Conservation (phyloP, 257 asterid genomes). For the Solanum arcanum region DNA sequence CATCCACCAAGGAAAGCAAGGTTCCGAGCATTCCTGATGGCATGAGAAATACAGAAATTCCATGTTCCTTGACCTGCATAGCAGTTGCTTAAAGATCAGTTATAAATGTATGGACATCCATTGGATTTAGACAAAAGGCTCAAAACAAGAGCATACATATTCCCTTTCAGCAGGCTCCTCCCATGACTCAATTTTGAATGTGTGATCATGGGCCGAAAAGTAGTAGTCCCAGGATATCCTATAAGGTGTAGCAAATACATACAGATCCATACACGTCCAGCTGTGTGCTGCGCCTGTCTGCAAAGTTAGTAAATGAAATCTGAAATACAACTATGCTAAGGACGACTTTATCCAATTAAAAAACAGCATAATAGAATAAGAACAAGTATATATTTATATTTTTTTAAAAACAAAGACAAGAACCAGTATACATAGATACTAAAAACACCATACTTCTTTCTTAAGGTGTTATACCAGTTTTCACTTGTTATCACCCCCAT, state of each 20-base stretch:
- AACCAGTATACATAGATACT: neutral
- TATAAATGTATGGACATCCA: neutral
- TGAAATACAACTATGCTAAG: neutral
- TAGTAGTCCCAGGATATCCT: constrained; percentile 97
- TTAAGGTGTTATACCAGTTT: neutral
- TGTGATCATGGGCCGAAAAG: constrained; percentile 75
- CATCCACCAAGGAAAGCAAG: constrained; percentile 82
- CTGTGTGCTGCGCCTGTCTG: constrained; percentile 94
- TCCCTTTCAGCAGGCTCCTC: constrained; percentile 92
- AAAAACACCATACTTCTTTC: neutral
- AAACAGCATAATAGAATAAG: neutral
- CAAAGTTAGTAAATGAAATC: neutral
- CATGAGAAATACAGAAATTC: constrained; percentile 94
- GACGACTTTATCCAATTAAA: neutral
- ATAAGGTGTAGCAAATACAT: constrained; percentile 97
- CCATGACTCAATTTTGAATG: constrained; percentile 73
- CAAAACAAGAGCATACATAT: constrained; percentile 44
- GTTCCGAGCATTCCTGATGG: constrained; percentile 99
- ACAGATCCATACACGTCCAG: constrained; percentile 99
- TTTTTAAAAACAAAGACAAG: neutral
- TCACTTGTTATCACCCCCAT: neutral
- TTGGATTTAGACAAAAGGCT: neutral
- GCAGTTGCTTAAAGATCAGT: constrained; percentile 1
- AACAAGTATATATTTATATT: too few species aligned
- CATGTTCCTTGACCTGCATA: constrained; percentile 90